These are phyloP conservation scores for Suillus variegatus DNA, from an alignment of 768 basidiomycete species.

Conservation along the genomic window DNA sequence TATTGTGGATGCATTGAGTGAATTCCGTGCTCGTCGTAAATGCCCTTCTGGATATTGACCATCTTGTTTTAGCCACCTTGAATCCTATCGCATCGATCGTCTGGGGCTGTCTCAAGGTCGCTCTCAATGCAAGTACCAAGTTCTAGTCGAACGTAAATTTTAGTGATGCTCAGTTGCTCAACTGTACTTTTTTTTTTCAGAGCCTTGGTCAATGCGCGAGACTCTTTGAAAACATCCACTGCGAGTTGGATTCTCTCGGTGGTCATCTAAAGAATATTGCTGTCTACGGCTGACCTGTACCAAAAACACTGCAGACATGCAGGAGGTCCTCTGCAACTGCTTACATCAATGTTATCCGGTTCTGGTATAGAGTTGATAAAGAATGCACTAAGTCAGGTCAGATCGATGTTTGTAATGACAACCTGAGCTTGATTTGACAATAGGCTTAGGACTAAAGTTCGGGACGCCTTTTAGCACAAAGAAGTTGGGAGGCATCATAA, in stretches of 20 bases:
- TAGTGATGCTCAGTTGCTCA: constrained; percentile 9
- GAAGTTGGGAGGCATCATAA: not conserved
- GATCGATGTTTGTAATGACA: not conserved
- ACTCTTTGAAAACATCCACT: constrained; percentile 24
- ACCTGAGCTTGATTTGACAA: not conserved
- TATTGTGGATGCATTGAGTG: too few species aligned
- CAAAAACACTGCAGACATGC: constrained; percentile 16
- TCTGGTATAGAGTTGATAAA: constrained; percentile 25
- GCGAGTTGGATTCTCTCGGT: constrained; percentile 15
- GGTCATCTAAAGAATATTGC: constrained; percentile 16
- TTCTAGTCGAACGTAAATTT: not conserved
- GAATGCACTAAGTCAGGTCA: constrained; percentile 18
- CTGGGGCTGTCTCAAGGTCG: not conserved
- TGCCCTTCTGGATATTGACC: too few species aligned
- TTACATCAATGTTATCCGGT: constrained; percentile 24
- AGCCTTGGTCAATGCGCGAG: constrained; percentile 3
- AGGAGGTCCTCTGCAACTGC: constrained; percentile 16
- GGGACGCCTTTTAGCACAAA: not conserved
- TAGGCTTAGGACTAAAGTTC: not conserved
- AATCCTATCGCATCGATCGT: not conserved
- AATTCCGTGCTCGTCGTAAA: too few species aligned
- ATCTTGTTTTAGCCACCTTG: too few species aligned
- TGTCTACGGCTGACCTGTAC: constrained; percentile 19
- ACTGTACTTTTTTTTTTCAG: constrained; percentile 9
- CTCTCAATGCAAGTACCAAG: not conserved